A percentile compares a stretch with the other conserved stretches of the same genome.
Conservation (phyloP, 75 land plant species). For the Adiantum capillusveneris region DNA sequence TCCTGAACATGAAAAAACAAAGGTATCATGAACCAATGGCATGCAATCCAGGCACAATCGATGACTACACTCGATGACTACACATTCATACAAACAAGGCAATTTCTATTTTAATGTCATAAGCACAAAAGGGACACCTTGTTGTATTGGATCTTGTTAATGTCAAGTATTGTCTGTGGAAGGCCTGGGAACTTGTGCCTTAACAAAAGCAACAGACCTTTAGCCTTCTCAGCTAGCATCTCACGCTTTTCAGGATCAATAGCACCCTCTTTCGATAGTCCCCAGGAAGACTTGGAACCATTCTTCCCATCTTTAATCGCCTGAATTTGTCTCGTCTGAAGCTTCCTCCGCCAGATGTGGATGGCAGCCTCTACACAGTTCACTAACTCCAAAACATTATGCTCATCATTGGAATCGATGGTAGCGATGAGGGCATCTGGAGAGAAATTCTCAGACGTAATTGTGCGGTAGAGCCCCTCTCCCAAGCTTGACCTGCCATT, state of each 20-base stretch:
- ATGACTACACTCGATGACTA: background rate
- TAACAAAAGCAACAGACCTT: conserved; percentile 60
- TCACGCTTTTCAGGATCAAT: conserved; percentile 65
- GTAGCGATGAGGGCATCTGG: conserved; percentile 37
- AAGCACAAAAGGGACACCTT: conserved; percentile 22
- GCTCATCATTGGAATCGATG: conserved; percentile 58
- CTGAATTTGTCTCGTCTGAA: conserved; percentile 22
- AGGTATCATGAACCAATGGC: background rate
- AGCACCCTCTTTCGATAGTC: conserved; percentile 48
- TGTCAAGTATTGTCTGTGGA: conserved; percentile 75
- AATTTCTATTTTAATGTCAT: background rate
- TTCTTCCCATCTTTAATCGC: conserved; percentile 26
- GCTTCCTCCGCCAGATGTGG: conserved; percentile 56
- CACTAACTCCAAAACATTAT: conserved; percentile 45
- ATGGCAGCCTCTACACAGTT: conserved; percentile 77
- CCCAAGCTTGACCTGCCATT: conserved; percentile 72
- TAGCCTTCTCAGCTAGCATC: conserved; percentile 76
- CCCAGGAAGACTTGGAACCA: conserved; percentile 49
- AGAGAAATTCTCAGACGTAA: conserved; percentile 42
- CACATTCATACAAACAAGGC: background rate
- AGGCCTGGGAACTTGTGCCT: conserved; percentile 78
- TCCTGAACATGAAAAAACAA: conserved; percentile 31
- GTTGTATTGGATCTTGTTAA: conserved; percentile 80
- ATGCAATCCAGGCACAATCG: background rate
- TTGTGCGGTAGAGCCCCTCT: conserved; percentile 43